Conservation (phyloP, 2,329 filamentous ascomycete genomes). For the Phaeosphaeria sp. region DNA sequence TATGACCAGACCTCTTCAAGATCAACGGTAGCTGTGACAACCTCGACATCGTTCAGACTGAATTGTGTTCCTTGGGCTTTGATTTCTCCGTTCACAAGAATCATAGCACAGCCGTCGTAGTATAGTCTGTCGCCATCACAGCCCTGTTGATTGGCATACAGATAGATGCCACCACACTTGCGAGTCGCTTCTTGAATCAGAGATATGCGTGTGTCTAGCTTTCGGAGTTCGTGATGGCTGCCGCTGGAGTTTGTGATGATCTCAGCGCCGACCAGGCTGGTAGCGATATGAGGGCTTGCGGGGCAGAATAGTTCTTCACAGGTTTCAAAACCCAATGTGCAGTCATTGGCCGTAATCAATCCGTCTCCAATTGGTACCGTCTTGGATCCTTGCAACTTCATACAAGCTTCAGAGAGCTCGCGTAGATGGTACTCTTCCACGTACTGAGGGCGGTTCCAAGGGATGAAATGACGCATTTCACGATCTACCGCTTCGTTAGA, state of each 20-base stretch:
- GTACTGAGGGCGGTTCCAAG: conserved; percentile 53
- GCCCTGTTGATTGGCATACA: conserved; percentile 53
- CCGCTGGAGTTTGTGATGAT: conserved; percentile 72
- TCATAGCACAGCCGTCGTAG: conserved; percentile 31
- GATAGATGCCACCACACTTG: conserved; percentile 66
- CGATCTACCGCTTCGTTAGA: conserved; percentile 20
- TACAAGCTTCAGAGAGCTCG: conserved; percentile 55
- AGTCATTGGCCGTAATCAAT: conserved; percentile 67
- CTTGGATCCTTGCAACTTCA: conserved; percentile 59
- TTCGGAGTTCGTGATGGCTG: conserved; percentile 71
- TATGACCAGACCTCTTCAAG: conserved; percentile 72
- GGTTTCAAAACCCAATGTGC: conserved; percentile 68
- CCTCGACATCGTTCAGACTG: conserved; percentile 61
- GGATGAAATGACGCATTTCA: conserved; percentile 48
- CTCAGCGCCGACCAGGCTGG: conserved; percentile 73
- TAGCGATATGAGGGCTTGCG: conserved; percentile 61
- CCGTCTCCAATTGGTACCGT: conserved; percentile 73
- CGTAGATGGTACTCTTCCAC: conserved; percentile 69
- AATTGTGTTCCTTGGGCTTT: conserved; percentile 71
- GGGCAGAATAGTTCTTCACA: conserved; percentile 58
- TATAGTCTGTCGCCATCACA: conserved; percentile 40
- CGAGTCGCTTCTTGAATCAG: conserved; percentile 71
- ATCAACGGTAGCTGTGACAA: conserved; percentile 63
- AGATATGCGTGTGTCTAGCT: conserved; percentile 68
- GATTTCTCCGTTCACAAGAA: conserved; percentile 67